A percentile compares a stretch with the other conserved stretches of the same genome.
Evolutionary conservation across 768 basidiomycete species (phyloP).

Genomic region (Mycena maculata): DNA sequence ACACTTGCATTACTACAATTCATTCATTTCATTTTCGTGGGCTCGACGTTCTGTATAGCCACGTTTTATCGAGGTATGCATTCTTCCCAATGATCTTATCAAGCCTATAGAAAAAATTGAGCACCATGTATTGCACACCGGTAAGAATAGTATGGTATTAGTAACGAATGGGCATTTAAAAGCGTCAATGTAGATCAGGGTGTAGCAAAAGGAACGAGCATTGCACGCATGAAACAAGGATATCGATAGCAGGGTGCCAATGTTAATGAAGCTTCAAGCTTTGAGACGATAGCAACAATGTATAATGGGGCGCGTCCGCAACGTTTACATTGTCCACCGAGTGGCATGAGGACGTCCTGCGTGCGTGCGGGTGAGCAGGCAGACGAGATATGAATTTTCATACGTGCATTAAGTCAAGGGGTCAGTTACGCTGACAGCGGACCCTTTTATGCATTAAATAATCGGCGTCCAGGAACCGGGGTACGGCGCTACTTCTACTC

Average conservation of each 20-base stretch:
- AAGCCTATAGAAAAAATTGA: too few species aligned
- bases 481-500: too few species aligned
- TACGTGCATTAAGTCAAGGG: slow-evolving; percentile 16
- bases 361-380: slow-evolving; percentile 11
- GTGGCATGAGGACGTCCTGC: slow-evolving; percentile 12
- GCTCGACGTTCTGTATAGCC: too few species aligned
- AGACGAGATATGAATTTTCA: slow-evolving; percentile 15
- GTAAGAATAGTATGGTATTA: too few species aligned
- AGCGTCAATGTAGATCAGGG: too few species aligned
- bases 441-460: slow-evolving; percentile 3
- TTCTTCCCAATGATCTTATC: too few species aligned
- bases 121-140: too few species aligned
- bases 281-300: too few species aligned
- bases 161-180: too few species aligned
- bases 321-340: slow-evolving; percentile 17
- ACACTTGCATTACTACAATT: slow-evolving; percentile 30
- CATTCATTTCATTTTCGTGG: background rate
- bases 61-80: too few species aligned
- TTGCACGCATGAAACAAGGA: too few species aligned
- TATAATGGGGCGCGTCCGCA: background rate
- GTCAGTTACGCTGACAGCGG: background rate
- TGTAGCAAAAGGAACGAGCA: too few species aligned
- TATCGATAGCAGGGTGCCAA: slow-evolving; percentile 25
- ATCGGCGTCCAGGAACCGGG: background rate
- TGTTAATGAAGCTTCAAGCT: slow-evolving; percentile 19